Percentiles rank a stretch among this genome's conserved stretches.
phyloP scores from a whole-genome alignment of 768 basidiomycete genomes.

The Crassisporium funariophilum region DNA sequence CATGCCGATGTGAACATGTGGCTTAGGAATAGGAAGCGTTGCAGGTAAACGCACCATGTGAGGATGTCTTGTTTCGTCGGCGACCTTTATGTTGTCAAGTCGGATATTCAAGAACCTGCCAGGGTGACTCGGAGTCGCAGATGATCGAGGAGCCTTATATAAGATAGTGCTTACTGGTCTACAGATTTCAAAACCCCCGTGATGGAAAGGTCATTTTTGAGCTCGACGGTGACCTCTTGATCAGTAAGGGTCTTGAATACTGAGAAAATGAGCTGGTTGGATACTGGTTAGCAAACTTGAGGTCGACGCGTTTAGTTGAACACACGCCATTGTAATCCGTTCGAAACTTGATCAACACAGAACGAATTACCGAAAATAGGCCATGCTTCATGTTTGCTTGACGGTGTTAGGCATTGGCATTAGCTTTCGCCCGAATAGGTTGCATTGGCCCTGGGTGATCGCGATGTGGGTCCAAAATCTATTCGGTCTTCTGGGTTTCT shows the following conservation, averaged over 20 bases:
- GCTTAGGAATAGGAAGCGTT: background rate
- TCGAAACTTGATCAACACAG: too few relatives aligned
- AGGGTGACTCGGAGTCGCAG: too few relatives aligned
- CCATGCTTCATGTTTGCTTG: too few relatives aligned
- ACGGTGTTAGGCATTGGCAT: too few relatives aligned
- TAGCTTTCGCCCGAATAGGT: too few relatives aligned
- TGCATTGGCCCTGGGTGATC: too few relatives aligned
- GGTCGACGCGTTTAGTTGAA: background rate
- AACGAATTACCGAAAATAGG: too few relatives aligned
- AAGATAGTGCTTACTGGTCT: constrained; percentile 65
- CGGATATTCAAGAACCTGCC: constrained; percentile 92
- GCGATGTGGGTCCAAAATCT: background rate
- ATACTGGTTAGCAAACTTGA: constrained; percentile 1
- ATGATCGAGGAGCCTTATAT: constrained; percentile 7
- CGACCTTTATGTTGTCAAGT: constrained; percentile 88
- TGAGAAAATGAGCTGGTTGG: constrained; percentile 82
- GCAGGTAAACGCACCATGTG: constrained; percentile 73
- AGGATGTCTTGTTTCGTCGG: constrained; percentile 91
- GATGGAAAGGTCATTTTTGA: constrained; percentile 98
- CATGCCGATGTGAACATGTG: constrained; percentile 5
- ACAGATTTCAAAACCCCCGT: constrained; percentile 95
- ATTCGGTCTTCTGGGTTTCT: background rate
- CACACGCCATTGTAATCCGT: background rate
- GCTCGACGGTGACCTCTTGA: constrained; percentile 94
- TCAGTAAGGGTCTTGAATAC: constrained; percentile 99